Base-by-base conservation (phyloP, 768 basidiomycete genomes). In the Rhodotorula diobovata region DNA sequence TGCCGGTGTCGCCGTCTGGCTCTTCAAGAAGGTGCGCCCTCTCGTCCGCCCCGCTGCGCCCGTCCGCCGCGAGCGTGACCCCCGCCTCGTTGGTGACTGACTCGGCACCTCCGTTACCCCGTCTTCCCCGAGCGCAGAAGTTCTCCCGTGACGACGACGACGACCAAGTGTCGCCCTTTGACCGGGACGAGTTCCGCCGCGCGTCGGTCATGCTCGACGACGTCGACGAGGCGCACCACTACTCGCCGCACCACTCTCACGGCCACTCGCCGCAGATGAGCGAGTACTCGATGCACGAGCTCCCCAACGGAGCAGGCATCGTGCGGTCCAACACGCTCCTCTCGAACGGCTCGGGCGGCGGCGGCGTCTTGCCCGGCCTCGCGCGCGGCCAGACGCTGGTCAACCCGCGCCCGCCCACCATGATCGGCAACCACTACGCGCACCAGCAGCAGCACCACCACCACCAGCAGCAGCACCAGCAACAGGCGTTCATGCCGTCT, bases 201-300 rank as follows among this genome's bases (percentile, higher is more conserved):
- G 54, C 60, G 37, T 55, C 50, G 14, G 66, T 68, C 59, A 68
- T 74, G 66, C 69, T 74, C 60, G 69, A 74, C 55, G 69, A 74
- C 61, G 69, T 55, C 37, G 63, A 68, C 54, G 63, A 69, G 48
- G 41, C 41, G 41, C 41, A 43, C 41, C 51, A 37, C 35, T 61
- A 66, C 55, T 34, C 20, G 37, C 15, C 25, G 46, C 21, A 2
- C 41, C 41, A 43, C 41, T 43, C 25, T 53, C 45, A 41, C 28
- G 37, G 53, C 37, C 72, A 73, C 67, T 74, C 72, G 57, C 72
- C 72, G 16, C 72, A 70, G 41, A 74, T 74, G 72, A 67, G 66
- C 66, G 68, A 74, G 63, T 62, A 74, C 66, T 61, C 59, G 41
- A 37, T 55, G 50, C 60, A 61, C 41, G 59, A 43, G 43, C n/a